phyloP scores from a whole-genome alignment of 2,329 filamentous ascomycete species.

The Thielaviopsis populi region DNA sequence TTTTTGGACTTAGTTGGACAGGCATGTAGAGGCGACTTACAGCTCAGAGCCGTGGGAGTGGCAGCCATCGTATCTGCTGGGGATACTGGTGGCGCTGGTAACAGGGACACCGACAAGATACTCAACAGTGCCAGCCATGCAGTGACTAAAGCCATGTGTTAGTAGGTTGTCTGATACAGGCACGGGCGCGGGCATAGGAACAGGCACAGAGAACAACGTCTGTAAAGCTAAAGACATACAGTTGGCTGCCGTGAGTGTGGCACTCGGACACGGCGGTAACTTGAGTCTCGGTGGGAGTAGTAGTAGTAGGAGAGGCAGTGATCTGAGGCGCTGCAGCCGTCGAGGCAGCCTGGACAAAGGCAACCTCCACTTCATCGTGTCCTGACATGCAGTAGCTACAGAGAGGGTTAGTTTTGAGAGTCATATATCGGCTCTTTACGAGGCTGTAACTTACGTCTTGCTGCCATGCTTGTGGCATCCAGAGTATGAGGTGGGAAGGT shows the following conservation, averaged over 20 bases:
- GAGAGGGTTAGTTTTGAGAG: not conserved
- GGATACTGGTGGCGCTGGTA: constrained; percentile 40
- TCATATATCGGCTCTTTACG: constrained; percentile 17
- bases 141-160: constrained; percentile 25
- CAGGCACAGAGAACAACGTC: not conserved
- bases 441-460: constrained; percentile 33
- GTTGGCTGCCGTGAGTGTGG: constrained; percentile 27
- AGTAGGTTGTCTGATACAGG: not conserved
- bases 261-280: constrained; percentile 29
- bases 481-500: constrained; percentile 45
- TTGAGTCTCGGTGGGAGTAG: constrained; percentile 14
- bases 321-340: constrained; percentile 17
- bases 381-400: constrained; percentile 27
- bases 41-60: constrained; percentile 44
- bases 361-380: constrained; percentile 29
- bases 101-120: constrained; percentile 32
- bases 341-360: constrained; percentile 18
- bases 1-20: not conserved
- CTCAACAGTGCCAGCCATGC: constrained; percentile 30
- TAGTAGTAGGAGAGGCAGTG: constrained; percentile 4
- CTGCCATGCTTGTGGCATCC: constrained; percentile 47
- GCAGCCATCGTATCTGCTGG: constrained; percentile 48
- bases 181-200: too few species aligned
- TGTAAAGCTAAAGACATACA: constrained; percentile 23
- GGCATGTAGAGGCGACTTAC: constrained; percentile 27